phyloP scores from a whole-genome alignment of 805 yeast genomes.

The Myxozyma melibiosi region DNA sequence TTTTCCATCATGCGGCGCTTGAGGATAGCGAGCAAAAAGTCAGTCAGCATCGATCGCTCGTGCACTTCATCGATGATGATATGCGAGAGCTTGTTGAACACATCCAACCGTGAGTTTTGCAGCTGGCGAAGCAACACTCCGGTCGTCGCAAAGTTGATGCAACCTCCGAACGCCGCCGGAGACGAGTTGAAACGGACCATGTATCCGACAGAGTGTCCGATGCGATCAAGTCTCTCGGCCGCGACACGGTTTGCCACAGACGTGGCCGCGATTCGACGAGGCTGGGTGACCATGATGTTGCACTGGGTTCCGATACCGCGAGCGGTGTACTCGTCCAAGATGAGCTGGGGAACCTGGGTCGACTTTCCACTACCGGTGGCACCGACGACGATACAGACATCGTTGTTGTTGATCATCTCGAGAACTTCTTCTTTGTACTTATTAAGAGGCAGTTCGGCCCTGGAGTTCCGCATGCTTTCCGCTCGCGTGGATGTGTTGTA shows the following conservation, averaged over 20 bases:
- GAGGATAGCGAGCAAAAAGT: slow-evolving; percentile 69
- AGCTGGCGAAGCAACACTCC: slow-evolving; percentile 68
- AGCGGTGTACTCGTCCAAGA: slow-evolving; percentile 31
- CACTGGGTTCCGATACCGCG: slow-evolving; percentile 28
- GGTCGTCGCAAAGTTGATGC: slow-evolving; percentile 79
- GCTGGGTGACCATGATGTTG: slow-evolving; percentile 35
- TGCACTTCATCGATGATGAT: slow-evolving; percentile 89
- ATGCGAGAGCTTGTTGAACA: slow-evolving; percentile 29
- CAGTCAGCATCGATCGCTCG: slow-evolving; percentile 77
- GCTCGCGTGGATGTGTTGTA: slow-evolving; percentile 2
- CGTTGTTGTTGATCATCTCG: slow-evolving; percentile 21
- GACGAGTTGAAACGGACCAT: slow-evolving; percentile 75
- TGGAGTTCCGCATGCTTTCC: slow-evolving; percentile 15
- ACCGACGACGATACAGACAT: slow-evolving; percentile 33
- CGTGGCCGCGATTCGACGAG: slow-evolving; percentile 39
- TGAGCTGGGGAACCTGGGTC: slow-evolving; percentile 36
- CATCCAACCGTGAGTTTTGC: slow-evolving; percentile 16
- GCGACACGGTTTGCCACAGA: slow-evolving; percentile 77
- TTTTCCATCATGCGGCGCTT: slow-evolving; percentile 39
- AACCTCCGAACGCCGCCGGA: slow-evolving; percentile 53
- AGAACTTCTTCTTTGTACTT: slow-evolving; percentile 21
- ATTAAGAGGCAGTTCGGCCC: slow-evolving; percentile 24
- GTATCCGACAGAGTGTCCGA: slow-evolving; percentile 78
- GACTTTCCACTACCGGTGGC: slow-evolving; percentile 38
- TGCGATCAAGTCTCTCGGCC: slow-evolving; percentile 60